Percentiles rank a stretch among this genome's conserved stretches.
Evolutionary conservation across 169 alveolate genomes (phyloP).

Genomic region (Cryptosporidium sp.): DNA sequence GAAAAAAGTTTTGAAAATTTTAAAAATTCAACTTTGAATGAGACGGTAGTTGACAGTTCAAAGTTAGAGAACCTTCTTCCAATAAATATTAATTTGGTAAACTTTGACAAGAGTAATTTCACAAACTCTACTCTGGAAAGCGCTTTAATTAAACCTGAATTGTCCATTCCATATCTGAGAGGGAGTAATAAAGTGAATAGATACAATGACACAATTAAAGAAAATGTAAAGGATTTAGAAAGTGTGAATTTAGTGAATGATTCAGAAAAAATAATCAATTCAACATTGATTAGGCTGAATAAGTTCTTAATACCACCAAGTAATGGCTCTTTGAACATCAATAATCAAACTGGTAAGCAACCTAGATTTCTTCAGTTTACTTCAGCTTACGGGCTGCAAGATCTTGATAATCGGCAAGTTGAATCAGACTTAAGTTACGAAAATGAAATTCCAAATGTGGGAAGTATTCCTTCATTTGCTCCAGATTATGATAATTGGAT

Average conservation of each 20-base stretch:
- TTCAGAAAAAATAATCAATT: slow-evolving; percentile 20
- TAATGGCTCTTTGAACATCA: not conserved
- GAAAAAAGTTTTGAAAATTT: slow-evolving; percentile 5
- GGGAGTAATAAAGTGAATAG: slow-evolving; percentile 13
- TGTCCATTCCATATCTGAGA: slow-evolving; percentile 26
- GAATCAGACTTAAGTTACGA: not conserved
- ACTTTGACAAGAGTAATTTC: not conserved
- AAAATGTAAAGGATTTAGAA: not conserved
- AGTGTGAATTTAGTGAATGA: not conserved
- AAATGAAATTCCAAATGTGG: slow-evolving; percentile 15
- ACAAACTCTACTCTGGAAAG: not conserved
- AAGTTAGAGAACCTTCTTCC: not conserved
- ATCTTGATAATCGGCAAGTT: not conserved
- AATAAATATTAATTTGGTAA: not conserved
- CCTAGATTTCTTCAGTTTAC: slow-evolving; percentile 51
- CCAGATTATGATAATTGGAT: not conserved
- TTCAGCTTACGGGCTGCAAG: slow-evolving; percentile 20
- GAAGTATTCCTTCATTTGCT: not conserved
- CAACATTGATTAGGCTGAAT: slow-evolving; percentile 4
- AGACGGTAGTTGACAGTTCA: not conserved
- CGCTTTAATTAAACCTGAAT: slow-evolving; percentile 4
- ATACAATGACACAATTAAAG: not conserved
- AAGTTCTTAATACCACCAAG: not conserved
- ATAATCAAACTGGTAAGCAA: not conserved
- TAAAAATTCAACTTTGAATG: slow-evolving; percentile 1